phyloP scores from a whole-genome alignment of 306 rosid genomes.

The Cucurbita argyrosperma region DNA sequence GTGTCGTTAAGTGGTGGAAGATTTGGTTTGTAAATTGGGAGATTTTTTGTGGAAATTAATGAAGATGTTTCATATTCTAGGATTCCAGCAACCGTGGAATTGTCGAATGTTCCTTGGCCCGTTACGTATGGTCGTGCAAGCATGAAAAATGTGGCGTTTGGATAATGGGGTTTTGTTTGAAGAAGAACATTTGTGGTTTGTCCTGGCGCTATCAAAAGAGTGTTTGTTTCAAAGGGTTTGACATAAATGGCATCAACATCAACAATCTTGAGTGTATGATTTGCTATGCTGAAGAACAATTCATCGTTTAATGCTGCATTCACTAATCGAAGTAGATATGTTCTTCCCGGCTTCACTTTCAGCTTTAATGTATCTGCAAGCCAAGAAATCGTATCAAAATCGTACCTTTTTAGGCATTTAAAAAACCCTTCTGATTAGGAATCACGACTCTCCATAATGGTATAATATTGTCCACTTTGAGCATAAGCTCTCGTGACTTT shows the following conservation, averaged over 20 bases:
- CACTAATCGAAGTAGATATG: neutral
- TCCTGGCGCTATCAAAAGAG: neutral
- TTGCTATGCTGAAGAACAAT: neutral
- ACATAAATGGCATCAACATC: neutral
- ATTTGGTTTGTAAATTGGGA: neutral
- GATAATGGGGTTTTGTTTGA: neutral
- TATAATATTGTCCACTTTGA: too few relatives aligned
- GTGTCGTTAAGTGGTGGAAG: neutral
- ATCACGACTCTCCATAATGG: too few relatives aligned
- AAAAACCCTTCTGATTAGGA: too few relatives aligned
- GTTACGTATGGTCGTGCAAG: neutral
- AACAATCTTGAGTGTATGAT: neutral
- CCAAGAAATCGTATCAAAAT: neutral
- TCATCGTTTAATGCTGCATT: neutral
- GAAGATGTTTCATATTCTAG: neutral
- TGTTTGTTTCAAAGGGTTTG: neutral
- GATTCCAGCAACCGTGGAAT: neutral
- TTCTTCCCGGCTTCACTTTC: neutral
- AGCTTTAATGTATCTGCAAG: neutral
- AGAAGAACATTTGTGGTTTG: neutral
- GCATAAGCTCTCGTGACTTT: too few relatives aligned
- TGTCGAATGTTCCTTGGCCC: neutral
- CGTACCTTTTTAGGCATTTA: neutral
- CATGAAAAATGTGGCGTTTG: neutral
- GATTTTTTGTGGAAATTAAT: neutral